These are phyloP conservation scores for Candida montana DNA, from an alignment of 805 yeast genomes.

Conservation along the genomic window DNA sequence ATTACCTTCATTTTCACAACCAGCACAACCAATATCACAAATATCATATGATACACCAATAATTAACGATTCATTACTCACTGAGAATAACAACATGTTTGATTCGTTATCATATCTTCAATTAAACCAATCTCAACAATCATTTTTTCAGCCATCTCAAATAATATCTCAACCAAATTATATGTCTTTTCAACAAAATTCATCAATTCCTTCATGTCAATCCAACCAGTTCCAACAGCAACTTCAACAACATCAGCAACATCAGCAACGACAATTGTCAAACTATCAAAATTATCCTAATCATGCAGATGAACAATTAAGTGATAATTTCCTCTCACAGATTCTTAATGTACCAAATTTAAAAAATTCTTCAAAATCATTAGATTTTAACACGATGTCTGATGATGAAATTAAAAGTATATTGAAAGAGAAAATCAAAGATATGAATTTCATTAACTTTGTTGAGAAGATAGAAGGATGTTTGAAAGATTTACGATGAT, in stretches of 20 bases:
- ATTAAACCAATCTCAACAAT: too few species aligned
- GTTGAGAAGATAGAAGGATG: constrained; percentile 20
- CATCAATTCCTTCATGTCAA: too few species aligned
- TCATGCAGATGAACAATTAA: neutral
- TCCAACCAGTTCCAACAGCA: too few species aligned
- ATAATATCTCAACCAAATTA: too few species aligned
- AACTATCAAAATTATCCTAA: too few species aligned
- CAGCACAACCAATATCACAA: neutral
- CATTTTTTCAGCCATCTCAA: too few species aligned
- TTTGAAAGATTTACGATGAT: constrained; percentile 13
- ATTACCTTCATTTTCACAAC: constrained; percentile 4
- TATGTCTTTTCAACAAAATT: too few species aligned
- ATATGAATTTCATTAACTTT: constrained; percentile 20
- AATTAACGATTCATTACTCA: too few species aligned
- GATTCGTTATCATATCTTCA: too few species aligned
- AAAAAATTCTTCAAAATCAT: too few species aligned
- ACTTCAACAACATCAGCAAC: too few species aligned
- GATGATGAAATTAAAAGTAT: constrained; percentile 17
- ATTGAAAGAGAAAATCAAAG: constrained; percentile 20
- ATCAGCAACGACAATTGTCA: neutral
- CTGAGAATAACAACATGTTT: too few species aligned
- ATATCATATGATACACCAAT: constrained; percentile 1
- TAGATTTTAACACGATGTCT: constrained; percentile 8
- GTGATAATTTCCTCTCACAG: constrained; percentile 12
- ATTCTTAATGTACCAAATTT: constrained; percentile 10